Evolutionary conservation across 2,329 filamentous ascomycete genomes (phyloP).

Genomic region (Harringtonia lauricola): DNA sequence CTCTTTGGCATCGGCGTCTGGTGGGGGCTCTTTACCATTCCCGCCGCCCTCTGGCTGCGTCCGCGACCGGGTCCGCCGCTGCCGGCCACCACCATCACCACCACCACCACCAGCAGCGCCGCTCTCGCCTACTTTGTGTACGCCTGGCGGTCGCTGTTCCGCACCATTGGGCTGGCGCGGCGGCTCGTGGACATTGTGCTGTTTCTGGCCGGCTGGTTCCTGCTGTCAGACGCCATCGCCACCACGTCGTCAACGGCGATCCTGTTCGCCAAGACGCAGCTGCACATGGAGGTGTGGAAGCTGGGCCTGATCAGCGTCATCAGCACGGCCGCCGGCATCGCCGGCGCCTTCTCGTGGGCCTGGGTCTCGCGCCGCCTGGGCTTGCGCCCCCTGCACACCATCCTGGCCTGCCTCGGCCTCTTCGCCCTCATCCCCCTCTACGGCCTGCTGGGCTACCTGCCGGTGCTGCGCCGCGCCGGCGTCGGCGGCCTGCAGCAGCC

Average conservation of each 20-base stretch:
- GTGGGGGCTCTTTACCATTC: constrained; percentile 90
- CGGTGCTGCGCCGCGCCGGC: constrained; percentile 62
- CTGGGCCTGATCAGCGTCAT: constrained; percentile 91
- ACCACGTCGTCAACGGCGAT: constrained; percentile 92
- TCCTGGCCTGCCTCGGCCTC: constrained; percentile 79
- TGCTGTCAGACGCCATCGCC: constrained; percentile 87
- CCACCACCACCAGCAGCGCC: constrained; percentile 11
- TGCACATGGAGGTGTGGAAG: constrained; percentile 81
- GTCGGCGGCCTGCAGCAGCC: constrained; percentile 80
- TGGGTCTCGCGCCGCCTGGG: constrained; percentile 59
- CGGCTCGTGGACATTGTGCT: constrained; percentile 62
- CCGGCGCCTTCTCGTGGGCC: constrained; percentile 85
- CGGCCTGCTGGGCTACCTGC: constrained; percentile 77
- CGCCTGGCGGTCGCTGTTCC: constrained; percentile 78
- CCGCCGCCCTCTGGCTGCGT: constrained; percentile 76
- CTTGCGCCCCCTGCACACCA: constrained; percentile 72
- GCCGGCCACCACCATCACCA: constrained; percentile 19
- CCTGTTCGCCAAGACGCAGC: constrained; percentile 85
- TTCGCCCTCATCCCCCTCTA: constrained; percentile 93
- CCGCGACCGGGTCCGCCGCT: constrained; percentile 81
- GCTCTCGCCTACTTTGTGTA: constrained; percentile 57
- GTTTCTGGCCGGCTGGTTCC: constrained; percentile 84
- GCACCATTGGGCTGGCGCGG: constrained; percentile 65
- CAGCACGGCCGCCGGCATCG: constrained; percentile 70
- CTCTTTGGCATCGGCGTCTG: constrained; percentile 79